Percentiles rank a stretch among this genome's conserved stretches.
Conservation (phyloP, 768 basidiomycete species). For the Pulveroboletus sp. region DNA sequence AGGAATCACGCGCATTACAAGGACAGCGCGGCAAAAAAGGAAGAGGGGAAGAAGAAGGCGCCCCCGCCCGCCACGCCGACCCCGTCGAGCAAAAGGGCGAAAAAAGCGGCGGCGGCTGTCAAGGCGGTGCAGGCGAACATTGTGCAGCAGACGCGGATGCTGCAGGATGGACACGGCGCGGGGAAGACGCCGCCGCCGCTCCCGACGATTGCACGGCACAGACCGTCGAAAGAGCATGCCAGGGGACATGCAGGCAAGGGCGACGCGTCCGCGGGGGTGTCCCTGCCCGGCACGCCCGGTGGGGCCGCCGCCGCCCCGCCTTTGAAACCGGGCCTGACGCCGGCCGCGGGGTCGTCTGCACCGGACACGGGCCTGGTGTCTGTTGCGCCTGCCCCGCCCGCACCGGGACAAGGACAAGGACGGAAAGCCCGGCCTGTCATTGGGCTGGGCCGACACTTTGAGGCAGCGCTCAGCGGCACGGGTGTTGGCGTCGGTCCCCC, state of each 20-base stretch:
- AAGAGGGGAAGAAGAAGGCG: constrained; percentile 39
- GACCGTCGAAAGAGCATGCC: constrained; percentile 7
- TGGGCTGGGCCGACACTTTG: constrained; percentile 66
- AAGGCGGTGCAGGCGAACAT: too few species aligned
- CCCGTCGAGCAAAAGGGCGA: constrained; percentile 35
- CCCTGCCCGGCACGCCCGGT: not conserved
- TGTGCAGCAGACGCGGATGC: too few species aligned
- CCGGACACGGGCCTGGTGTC: too few species aligned
- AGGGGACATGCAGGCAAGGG: constrained; percentile 12
- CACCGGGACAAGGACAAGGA: not conserved
- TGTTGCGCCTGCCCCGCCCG: too few species aligned
- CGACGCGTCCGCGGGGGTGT: not conserved
- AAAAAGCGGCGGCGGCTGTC: constrained; percentile 31
- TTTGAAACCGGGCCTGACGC: not conserved
- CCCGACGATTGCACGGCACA: constrained; percentile 17
- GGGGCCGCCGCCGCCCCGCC: not conserved
- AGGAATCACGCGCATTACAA: constrained; percentile 75
- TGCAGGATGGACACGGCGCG: too few species aligned
- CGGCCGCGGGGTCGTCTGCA: too few species aligned
- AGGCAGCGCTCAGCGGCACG: constrained; percentile 66
- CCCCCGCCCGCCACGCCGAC: not conserved
- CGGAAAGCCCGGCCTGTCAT: constrained; percentile 57
- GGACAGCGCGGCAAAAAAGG: constrained; percentile 41
- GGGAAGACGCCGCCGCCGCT: constrained; percentile 2
- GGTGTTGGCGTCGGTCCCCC: constrained; percentile 40